These are phyloP conservation scores for Podospora fimiseda DNA, from an alignment of 495 filamentous ascomycete genomes.

Conservation along the genomic window DNA sequence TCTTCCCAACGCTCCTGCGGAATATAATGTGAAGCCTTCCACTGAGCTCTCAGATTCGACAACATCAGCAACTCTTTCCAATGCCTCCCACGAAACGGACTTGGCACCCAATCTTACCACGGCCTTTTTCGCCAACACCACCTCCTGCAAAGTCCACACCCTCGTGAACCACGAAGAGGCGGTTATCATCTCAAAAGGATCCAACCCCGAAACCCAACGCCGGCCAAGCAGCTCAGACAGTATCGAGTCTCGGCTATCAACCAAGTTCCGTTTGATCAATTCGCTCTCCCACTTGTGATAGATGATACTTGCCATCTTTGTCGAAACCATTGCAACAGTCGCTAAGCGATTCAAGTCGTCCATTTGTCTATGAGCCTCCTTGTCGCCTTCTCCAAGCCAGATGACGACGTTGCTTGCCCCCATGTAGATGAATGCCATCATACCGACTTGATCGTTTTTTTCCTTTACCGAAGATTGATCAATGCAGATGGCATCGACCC, in stretches of 20 bases:
- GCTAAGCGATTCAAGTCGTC: neutral
- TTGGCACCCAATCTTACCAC: neutral
- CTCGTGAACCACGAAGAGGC: neutral
- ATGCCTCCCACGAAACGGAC: neutral
- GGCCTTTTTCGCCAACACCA: neutral
- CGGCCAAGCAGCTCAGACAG: no score
- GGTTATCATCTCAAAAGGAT: neutral
- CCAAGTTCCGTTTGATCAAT: no score
- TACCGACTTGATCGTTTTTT: neutral
- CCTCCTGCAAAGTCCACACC: neutral
- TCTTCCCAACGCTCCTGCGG: no score
- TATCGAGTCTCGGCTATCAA: no score
- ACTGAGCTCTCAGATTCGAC: no score
- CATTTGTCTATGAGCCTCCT: neutral
- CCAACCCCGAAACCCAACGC: neutral
- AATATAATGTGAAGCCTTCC: no score
- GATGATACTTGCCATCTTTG: no score
- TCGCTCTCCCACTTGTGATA: no score
- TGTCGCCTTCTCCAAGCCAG: neutral
- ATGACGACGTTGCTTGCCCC: neutral
- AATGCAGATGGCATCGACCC: neutral
- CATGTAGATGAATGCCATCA: neutral
- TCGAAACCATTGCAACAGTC: no score
- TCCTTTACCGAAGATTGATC: neutral
- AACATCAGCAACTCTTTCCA: neutral